Base-by-base conservation (phyloP, 2,329 filamentous ascomycete genomes). In the Fusarium dlaminii region DNA sequence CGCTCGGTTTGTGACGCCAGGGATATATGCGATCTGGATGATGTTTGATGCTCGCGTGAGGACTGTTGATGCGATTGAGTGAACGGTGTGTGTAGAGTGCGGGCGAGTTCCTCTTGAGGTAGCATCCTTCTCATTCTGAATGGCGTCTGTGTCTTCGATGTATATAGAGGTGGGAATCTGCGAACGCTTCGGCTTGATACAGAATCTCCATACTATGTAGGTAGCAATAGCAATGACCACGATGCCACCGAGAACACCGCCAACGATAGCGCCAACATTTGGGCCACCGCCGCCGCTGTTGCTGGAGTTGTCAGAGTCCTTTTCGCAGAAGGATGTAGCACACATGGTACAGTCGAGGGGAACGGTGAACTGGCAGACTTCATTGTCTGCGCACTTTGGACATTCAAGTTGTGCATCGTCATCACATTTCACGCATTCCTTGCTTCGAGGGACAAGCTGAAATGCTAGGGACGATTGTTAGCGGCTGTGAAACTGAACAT, bases 1-100 rank as follows among this genome's bases (percentile, higher is more conserved):
- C 18, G 95, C 95, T 75, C 96, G 90, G 84, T 98, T 98, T 69
- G 94, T 98, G 78, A 98, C 95, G 68, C 96, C 96, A 20, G 96
- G 96, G 75, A 99, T 98, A 83, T 98, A 99, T 63, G 96, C 96
- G 83, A 99, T 99, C 84, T 98, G 96, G 79, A 99, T 99, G 81
- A 99, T 96, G 86, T 99, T 99, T 79, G 96, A 98, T 55, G 96
- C 96, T 71, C 96, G 92, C 24, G 96, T 98, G 69, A 98, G 89
- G 67, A 98, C 95, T 32, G 96, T 98, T 15, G 95, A 98, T 22
- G 96, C 96, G 80, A 99, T 94, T 18, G 96, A 98, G 79, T 93
- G 90, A 62, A 96, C 92, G n/a, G 94, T 94, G 81, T 96, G 91
- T 49, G 94, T 93, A 17, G 95, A 96, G 63, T 93, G 90, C 76